These are phyloP conservation scores for Atkinsonella hypoxylon DNA, from an alignment of 2,329 filamentous ascomycete genomes.

Conservation along the genomic window DNA sequence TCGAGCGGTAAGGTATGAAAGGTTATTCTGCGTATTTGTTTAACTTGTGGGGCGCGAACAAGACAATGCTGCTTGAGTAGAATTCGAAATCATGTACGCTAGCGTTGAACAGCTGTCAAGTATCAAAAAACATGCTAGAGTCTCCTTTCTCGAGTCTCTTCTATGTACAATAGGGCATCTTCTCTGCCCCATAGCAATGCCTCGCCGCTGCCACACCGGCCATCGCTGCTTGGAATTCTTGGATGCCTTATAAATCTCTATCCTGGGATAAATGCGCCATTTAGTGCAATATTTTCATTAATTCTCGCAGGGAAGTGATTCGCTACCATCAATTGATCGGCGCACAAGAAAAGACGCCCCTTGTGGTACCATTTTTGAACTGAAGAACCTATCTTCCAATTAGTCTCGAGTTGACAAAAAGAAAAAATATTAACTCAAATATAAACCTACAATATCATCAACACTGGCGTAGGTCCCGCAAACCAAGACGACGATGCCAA, in stretches of 20 bases:
- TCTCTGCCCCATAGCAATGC: not conserved
- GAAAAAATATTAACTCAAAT: not conserved
- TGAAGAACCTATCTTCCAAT: slow-evolving; percentile 4
- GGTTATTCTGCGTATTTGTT: not conserved
- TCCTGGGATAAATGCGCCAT: not conserved
- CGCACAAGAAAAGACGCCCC: slow-evolving; percentile 10
- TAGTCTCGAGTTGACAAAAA: not conserved
- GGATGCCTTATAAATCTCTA: not conserved
- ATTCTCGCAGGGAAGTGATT: not conserved
- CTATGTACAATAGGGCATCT: not conserved
- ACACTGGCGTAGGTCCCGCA: slow-evolving; percentile 16
- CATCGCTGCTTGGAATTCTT: not conserved
- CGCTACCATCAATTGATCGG: slow-evolving; percentile 6
- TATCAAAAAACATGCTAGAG: not conserved
- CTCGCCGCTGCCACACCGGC: not conserved
- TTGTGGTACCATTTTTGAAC: slow-evolving; percentile 6
- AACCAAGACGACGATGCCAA: slow-evolving; percentile 14
- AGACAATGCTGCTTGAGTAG: not conserved
- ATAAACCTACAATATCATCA: slow-evolving; percentile 15
- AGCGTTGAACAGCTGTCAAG: not conserved
- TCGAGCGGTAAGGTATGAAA: slow-evolving; percentile 32
- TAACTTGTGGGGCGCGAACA: not conserved
- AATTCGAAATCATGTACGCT: not conserved
- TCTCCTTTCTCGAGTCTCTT: not conserved
- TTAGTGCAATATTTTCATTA: not conserved